These are phyloP conservation scores for Fusarium hainanense DNA, from an alignment of 2,329 filamentous ascomycete species.

Conservation along the genomic window DNA sequence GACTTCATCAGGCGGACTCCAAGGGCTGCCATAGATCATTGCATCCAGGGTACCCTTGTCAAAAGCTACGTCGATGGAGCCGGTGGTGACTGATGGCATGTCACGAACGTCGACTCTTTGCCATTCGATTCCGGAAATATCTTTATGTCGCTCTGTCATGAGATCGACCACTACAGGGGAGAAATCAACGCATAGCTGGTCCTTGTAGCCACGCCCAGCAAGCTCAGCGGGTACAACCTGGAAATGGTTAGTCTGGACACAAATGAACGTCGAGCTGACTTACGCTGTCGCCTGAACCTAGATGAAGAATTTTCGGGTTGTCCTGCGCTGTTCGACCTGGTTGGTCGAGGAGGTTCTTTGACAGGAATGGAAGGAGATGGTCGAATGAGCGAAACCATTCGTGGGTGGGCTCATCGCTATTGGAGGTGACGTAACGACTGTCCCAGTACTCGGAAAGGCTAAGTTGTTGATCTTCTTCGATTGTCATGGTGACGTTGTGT, in stretches of 20 bases:
- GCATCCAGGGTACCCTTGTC: slow-evolving; percentile 2
- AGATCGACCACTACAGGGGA: background rate
- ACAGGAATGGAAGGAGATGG: background rate
- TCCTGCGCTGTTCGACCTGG: background rate
- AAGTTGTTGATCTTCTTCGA: background rate
- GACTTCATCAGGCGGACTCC: background rate
- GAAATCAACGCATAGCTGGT: slow-evolving; percentile 3
- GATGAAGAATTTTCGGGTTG: background rate
- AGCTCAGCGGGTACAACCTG: background rate
- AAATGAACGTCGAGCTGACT: accelerated
- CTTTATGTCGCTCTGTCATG: slow-evolving; percentile 1
- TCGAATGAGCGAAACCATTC: slow-evolving; percentile 1
- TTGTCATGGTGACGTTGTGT: background rate
- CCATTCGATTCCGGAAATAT: background rate
- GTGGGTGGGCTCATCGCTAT: background rate
- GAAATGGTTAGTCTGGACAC: too few species aligned
- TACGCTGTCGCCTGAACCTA: background rate
- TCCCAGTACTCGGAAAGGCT: background rate
- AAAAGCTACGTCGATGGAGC: slow-evolving; percentile 2
- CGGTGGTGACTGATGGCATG: background rate
- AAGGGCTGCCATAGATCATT: slow-evolving; percentile 7
- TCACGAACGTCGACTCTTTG: background rate
- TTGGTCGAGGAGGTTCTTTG: background rate
- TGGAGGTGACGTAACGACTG: background rate
- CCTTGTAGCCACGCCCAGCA: background rate